These are phyloP conservation scores for Lecanoromycetidae sp. DNA, from an alignment of 2,329 filamentous ascomycete genomes.

Conservation along the genomic window DNA sequence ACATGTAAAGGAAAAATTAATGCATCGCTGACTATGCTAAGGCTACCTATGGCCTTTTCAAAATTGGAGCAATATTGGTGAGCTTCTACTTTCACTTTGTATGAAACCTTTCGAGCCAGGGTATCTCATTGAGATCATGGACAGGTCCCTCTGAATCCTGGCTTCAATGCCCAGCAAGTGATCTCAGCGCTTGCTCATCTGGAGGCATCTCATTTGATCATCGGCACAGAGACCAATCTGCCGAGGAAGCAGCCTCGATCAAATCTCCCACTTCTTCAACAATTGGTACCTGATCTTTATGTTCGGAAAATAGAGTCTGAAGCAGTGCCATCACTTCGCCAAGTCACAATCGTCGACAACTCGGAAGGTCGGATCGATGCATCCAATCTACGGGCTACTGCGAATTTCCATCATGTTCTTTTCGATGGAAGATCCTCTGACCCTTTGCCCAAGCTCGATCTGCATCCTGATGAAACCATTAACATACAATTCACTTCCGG, in stretches of 20 bases:
- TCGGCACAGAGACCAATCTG: conserved; percentile 78
- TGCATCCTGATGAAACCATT: conserved; percentile 57
- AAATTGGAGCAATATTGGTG: conserved; percentile 80
- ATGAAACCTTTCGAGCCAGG: background rate
- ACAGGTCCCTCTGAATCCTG: conserved; percentile 78
- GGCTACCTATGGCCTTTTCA: conserved; percentile 76
- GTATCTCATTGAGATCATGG: background rate
- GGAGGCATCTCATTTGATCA: conserved; percentile 58
- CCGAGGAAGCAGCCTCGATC: conserved; percentile 51
- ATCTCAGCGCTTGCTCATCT: conserved; percentile 67
- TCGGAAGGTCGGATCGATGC: conserved; percentile 43
- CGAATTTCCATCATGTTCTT: conserved; percentile 34
- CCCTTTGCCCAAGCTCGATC: conserved; percentile 34
- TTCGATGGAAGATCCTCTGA: conserved; percentile 30
- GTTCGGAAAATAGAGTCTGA: conserved; percentile 38
- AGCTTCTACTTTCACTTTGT: conserved; percentile 12
- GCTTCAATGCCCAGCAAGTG: conserved; percentile 71
- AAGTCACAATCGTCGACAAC: conserved; percentile 71
- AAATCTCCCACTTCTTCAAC: conserved; percentile 46
- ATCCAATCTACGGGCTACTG: conserved; percentile 31
- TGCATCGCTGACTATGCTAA: conserved; percentile 20
- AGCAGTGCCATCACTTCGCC: conserved; percentile 54
- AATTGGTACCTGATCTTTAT: conserved; percentile 40
- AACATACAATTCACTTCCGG: conserved; percentile 97
- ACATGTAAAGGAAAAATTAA: no score